phyloP scores from a whole-genome alignment of 1,284 basidiomycete species.

The Ceratobasidium sp. region DNA sequence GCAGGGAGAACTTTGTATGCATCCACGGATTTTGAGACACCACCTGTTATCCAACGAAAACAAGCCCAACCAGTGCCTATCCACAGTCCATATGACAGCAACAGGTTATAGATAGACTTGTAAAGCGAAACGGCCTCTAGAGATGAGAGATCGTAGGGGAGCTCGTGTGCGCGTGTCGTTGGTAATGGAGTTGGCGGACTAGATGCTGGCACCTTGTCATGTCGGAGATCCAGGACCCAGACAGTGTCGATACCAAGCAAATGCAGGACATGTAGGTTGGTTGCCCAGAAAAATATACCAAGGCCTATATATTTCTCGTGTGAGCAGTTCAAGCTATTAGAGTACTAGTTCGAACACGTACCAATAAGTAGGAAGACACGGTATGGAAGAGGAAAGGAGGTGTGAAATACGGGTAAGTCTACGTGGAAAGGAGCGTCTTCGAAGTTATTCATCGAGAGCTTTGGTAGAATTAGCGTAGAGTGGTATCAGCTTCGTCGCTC shows the following conservation, averaged over 20 bases:
- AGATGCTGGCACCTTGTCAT: conserved; percentile 49
- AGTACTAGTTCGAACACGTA: background rate
- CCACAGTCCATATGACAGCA: conserved; percentile 71
- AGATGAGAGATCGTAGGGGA: conserved; percentile 38
- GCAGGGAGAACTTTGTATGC: conserved; percentile 81
- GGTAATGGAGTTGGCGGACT: conserved; percentile 38
- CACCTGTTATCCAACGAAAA: conserved; percentile 73
- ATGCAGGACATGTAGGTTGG: conserved; percentile 87
- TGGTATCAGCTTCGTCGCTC: background rate
- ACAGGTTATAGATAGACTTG: conserved; percentile 76
- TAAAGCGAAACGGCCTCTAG: conserved; percentile 65
- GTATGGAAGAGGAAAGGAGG: conserved; percentile 79
- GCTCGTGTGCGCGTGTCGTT: conserved; percentile 41
- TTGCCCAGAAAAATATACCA: conserved; percentile 85
- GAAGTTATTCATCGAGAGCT: conserved; percentile 38
- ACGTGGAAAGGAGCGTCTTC: conserved; percentile 46
- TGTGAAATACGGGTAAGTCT: conserved; percentile 42
- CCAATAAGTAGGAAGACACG: conserved; percentile 77
- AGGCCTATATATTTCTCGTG: conserved; percentile 61
- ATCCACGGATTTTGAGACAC: conserved; percentile 74
- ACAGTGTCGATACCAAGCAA: conserved; percentile 80
- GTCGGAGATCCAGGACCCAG: conserved; percentile 74
- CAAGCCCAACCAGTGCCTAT: conserved; percentile 74
- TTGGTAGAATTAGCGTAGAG: background rate
- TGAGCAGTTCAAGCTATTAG: background rate